Base-by-base conservation (phyloP, 805 yeast species). In the Jamesozyma rosinii region DNA sequence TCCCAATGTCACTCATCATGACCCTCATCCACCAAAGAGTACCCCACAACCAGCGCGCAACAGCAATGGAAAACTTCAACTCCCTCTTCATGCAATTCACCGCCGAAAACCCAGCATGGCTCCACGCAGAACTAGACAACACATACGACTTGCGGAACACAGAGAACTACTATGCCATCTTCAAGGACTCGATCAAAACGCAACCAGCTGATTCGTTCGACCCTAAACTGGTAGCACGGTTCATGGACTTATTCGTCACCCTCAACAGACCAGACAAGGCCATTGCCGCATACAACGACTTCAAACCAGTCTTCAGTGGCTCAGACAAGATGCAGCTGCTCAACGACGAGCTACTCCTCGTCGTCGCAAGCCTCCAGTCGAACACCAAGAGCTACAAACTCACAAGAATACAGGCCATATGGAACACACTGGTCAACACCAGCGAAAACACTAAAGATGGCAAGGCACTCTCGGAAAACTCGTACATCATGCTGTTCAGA, bases 401-500 rank as follows among this genome's bases (percentile, higher is more conserved):
- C 33, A 47, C 49, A 26, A 53, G 62, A 45, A 52, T 59, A 32
- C 51, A 57, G 42, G 64, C 64, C 1, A 50, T 59, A 32, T 61
- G 65, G 65, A 59, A 61, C 37, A 49, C 59, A 35, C 40, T 51
- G 14, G 49, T 58, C 19, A 53, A 52, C 34, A 38, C 45, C 9
- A 43, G 40, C 4, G 40, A 30, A 9, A 15, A 15, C 13, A n/a
- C 9, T 14, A 6, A 14, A 5, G 15, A 30, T 30, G 27, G 35
- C 8, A 6, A 24, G 11, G 10, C 29, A 24, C 47, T 48, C 15
- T 36, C 34, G 2, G 47, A 49, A 3, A 37, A 44, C 11, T 57
- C 63, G 4, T 61, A 51, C 42, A 44, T 49, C n/a, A 40, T 52
- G 14, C 42, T 61, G 26, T 37, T 59, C 13, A 43, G 44, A 29